Conservation (phyloP, 2,329 filamentous ascomycete species). For the Thielaviopsis punctulata region DNA sequence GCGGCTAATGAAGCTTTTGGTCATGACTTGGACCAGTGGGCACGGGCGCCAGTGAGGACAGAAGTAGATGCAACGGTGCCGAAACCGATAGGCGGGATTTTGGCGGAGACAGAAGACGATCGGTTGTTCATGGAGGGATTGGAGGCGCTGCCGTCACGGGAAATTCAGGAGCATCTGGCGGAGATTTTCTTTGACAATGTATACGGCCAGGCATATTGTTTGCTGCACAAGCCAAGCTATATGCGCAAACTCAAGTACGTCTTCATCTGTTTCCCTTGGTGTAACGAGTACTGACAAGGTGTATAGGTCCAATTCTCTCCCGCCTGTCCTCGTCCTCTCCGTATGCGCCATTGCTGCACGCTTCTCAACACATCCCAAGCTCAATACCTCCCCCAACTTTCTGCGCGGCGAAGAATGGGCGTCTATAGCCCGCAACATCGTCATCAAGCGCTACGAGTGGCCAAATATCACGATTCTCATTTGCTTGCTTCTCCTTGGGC, state of each 20-base stretch:
- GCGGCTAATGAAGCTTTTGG: slow-evolving; percentile 77
- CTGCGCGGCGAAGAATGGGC: slow-evolving; percentile 86
- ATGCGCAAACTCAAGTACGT: slow-evolving; percentile 66
- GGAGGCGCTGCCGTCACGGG: slow-evolving; percentile 65
- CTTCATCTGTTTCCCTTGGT: background rate
- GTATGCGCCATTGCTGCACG: slow-evolving; percentile 91
- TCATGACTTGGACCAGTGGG: slow-evolving; percentile 66
- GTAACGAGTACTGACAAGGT: slow-evolving; percentile 14
- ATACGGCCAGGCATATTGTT: slow-evolving; percentile 86
- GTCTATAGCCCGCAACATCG: slow-evolving; percentile 68
- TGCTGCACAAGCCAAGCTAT: slow-evolving; percentile 93
- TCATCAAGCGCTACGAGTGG: slow-evolving; percentile 75
- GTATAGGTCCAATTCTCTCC: slow-evolving; percentile 33
- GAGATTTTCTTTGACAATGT: slow-evolving; percentile 93
- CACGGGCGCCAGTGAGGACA: slow-evolving; percentile 38
- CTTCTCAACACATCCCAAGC: slow-evolving; percentile 75
- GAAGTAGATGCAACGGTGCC: slow-evolving; percentile 21
- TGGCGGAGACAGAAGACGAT: slow-evolving; percentile 52
- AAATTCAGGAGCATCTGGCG: slow-evolving; percentile 82
- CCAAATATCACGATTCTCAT: slow-evolving; percentile 93
- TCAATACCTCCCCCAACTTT: slow-evolving; percentile 60
- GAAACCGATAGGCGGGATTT: background rate
- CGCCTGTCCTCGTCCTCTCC: slow-evolving; percentile 80
- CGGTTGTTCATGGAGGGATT: slow-evolving; percentile 65
- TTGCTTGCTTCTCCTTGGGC: slow-evolving; percentile 68